Evolutionary conservation across 2,329 filamentous ascomycete genomes (phyloP).

Genomic region (Xylaria sp.): DNA sequence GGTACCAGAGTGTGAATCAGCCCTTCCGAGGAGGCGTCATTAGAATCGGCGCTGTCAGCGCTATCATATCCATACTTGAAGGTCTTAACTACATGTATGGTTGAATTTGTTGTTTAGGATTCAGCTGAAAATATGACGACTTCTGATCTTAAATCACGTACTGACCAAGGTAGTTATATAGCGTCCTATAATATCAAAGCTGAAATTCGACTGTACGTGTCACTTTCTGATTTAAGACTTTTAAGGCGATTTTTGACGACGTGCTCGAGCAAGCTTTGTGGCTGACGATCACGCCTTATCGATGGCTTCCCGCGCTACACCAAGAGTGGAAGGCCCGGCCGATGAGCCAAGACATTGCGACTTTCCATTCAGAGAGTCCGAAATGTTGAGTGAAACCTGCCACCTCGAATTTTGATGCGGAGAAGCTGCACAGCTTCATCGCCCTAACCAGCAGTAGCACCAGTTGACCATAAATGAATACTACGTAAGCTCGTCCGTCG

Average conservation of each 20-base stretch:
- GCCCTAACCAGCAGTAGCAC: not conserved
- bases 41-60: not conserved
- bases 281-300: conserved; percentile 17
- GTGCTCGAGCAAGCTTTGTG: conserved; percentile 20
- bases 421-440: not conserved
- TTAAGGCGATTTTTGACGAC: not conserved
- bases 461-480: not conserved
- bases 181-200: not conserved
- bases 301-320: conserved; percentile 17
- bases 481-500: too few species aligned
- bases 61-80: not conserved
- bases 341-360: conserved; percentile 3
- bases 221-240: conserved; percentile 4
- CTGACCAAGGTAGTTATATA: not conserved
- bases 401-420: not conserved
- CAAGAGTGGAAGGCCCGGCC: conserved; percentile 16
- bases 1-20: not conserved
- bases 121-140: not conserved
- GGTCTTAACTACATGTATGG: not conserved
- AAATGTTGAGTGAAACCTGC: not conserved
- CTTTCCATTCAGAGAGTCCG: not conserved
- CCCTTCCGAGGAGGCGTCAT: not conserved
- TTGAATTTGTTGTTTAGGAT: not conserved
- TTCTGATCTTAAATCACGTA: not conserved
- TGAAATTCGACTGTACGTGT: not conserved